Conservation (phyloP, 2,329 filamentous ascomycete genomes). For the Coniosporium tulheliwenetii region DNA sequence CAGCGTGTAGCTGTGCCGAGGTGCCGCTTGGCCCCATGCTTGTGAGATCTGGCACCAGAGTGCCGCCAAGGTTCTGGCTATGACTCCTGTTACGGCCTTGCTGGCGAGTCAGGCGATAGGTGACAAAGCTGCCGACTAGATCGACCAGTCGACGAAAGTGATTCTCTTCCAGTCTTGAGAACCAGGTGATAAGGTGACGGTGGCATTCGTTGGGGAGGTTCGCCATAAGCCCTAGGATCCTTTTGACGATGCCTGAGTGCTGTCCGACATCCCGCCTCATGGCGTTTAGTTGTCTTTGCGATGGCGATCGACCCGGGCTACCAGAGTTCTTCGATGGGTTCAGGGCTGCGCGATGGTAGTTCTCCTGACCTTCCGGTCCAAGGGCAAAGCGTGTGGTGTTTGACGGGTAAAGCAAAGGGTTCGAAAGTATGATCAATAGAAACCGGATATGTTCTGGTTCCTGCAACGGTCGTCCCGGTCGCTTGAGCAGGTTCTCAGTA, state of each 20-base stretch:
- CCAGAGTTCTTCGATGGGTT: constrained; percentile 6
- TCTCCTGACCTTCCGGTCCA: constrained; percentile 4
- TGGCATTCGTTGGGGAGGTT: constrained; percentile 64
- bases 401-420: constrained; percentile 52
- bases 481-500: constrained; percentile 63
- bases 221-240: constrained; percentile 64
- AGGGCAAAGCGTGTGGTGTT: background rate
- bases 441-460: constrained; percentile 60
- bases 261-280: constrained; percentile 36
- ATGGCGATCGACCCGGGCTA: constrained; percentile 1
- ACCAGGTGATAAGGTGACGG: constrained; percentile 62
- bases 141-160: constrained; percentile 64
- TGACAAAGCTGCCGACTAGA: constrained; percentile 61
- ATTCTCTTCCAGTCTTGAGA: constrained; percentile 50
- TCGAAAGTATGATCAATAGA: constrained; percentile 61
- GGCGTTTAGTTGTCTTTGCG: constrained; percentile 10
- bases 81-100: constrained; percentile 49
- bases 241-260: constrained; percentile 73
- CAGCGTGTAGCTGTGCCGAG: constrained; percentile 60
- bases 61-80: constrained; percentile 45
- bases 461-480: constrained; percentile 54
- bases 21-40: constrained; percentile 36
- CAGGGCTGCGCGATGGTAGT: constrained; percentile 1
- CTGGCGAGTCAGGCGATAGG: constrained; percentile 60
- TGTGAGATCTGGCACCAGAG: constrained; percentile 58